Evolutionary conservation across 768 basidiomycete genomes (phyloP).

Genomic region (Mycena amicta): DNA sequence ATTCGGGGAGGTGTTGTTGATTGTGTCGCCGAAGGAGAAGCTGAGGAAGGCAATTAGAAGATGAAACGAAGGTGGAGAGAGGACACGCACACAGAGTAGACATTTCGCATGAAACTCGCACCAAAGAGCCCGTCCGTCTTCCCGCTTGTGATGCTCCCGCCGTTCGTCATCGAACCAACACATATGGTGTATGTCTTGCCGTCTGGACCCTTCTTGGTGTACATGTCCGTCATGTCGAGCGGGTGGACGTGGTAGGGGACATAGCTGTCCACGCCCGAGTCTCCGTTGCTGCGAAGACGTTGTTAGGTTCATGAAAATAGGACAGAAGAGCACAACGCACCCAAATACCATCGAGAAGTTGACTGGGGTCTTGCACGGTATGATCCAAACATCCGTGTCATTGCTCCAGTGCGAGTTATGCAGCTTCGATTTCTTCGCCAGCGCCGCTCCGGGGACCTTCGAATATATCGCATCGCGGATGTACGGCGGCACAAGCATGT

Average conservation of each 20-base stretch:
- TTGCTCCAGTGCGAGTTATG: neutral
- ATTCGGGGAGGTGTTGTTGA: neutral
- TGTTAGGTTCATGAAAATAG: neutral
- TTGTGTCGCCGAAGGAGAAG: conserved; percentile 6
- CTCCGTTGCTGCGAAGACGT: neutral
- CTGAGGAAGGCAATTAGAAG: neutral
- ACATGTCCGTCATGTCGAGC: conserved; percentile 12
- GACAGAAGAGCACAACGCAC: neutral
- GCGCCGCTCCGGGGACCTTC: conserved; percentile 10
- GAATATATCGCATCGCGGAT: conserved; percentile 10
- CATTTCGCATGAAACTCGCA: conserved; percentile 14
- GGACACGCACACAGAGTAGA: conserved; percentile 10
- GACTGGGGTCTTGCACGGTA: conserved; percentile 8
- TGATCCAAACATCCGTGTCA: conserved; percentile 11
- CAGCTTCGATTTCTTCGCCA: conserved; percentile 7
- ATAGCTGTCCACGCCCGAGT: neutral
- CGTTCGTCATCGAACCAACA: conserved; percentile 6
- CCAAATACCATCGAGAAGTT: conserved; percentile 4
- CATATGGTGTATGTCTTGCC: conserved; percentile 10
- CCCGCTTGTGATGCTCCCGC: neutral
- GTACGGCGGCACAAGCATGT: neutral
- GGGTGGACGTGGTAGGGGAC: conserved; percentile 10
- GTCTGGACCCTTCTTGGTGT: neutral
- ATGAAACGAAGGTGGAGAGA: neutral
- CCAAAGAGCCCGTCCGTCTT: conserved; percentile 4